Percentiles rank a stretch among this genome's conserved stretches.
Conservation (phyloP, 2,329 filamentous ascomycete species). For the Neurospora sp. region DNA sequence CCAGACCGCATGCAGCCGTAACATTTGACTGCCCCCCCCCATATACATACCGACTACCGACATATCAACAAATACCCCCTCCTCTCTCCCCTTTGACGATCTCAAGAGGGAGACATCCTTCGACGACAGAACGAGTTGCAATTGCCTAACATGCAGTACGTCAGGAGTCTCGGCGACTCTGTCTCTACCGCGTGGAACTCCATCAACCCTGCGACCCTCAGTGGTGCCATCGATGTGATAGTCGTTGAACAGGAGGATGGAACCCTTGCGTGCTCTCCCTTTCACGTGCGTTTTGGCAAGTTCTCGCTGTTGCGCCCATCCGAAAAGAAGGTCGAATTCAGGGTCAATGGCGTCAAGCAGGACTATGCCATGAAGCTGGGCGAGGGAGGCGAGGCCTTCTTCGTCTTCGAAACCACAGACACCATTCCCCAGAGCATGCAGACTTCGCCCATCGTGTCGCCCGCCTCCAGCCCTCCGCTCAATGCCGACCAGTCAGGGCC, state of each 20-base stretch:
- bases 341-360: slow-evolving; percentile 85
- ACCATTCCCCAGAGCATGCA: slow-evolving; percentile 88
- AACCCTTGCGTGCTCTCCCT: slow-evolving; percentile 81
- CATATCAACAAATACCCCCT: neutral
- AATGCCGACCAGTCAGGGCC: slow-evolving; percentile 33
- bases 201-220: slow-evolving; percentile 94
- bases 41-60: neutral
- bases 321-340: slow-evolving; percentile 98
- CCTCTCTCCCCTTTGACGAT: neutral
- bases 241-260: slow-evolving; percentile 96
- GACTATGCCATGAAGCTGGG: slow-evolving; percentile 97
- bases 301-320: slow-evolving; percentile 90
- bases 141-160: slow-evolving; percentile 76
- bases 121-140: neutral
- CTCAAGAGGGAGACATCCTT: neutral
- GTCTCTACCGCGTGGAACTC: slow-evolving; percentile 99
- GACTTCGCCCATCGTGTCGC: slow-evolving; percentile 88
- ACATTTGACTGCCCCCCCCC: neutral
- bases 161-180: slow-evolving; percentile 86
- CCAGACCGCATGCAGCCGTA: neutral
- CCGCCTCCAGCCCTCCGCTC: slow-evolving; percentile 73
- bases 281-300: slow-evolving; percentile 98
- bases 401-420: slow-evolving; percentile 92
- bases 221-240: slow-evolving; percentile 97
- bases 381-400: slow-evolving; percentile 95